phyloP scores from a whole-genome alignment of 73 alveolate genomes.

The Paramecium primaurelia region DNA sequence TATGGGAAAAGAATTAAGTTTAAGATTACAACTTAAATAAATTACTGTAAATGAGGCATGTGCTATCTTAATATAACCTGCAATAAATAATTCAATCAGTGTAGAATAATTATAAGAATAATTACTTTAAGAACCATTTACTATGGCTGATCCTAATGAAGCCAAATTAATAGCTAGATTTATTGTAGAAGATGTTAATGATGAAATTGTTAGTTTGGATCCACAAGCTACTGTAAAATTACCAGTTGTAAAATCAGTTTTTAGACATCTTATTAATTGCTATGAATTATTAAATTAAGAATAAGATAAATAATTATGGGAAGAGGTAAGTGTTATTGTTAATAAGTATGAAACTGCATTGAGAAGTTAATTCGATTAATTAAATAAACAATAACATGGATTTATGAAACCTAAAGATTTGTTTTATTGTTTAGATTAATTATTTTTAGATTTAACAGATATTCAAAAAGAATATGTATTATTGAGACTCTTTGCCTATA shows the following conservation, averaged over 20 bases:
- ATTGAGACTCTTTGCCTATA: conserved; percentile 17
- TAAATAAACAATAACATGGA: background rate
- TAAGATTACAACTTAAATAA: background rate
- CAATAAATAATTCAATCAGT: background rate
- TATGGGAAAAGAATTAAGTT: conserved; percentile 29
- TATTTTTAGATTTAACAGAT: conserved; percentile 32
- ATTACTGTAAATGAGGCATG: conserved; percentile 8
- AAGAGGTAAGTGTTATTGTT: background rate
- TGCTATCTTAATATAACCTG: background rate
- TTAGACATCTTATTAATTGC: conserved; percentile 21
- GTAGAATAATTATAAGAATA: conserved; percentile 2
- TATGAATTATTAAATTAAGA: background rate
- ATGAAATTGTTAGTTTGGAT: conserved; percentile 10
- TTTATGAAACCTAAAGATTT: conserved; percentile 34
- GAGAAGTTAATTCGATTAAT: background rate
- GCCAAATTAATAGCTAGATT: conserved; percentile 30
- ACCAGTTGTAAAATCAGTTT: conserved; percentile 32
- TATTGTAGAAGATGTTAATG: conserved; percentile 27
- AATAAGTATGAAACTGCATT: conserved; percentile 34
- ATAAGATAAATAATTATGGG: conserved; percentile 42
- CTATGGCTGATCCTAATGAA: conserved; percentile 36
- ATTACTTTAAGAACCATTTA: conserved; percentile 31
- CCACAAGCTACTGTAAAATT: background rate
- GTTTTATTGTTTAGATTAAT: conserved; percentile 43
- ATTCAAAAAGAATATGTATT: conserved; percentile 28